Evolutionary conservation across 192 early-diverging fungal species (phyloP), one percentile per base, ranked within the genome.

Genomic region (Coemansia sp.): DNA sequence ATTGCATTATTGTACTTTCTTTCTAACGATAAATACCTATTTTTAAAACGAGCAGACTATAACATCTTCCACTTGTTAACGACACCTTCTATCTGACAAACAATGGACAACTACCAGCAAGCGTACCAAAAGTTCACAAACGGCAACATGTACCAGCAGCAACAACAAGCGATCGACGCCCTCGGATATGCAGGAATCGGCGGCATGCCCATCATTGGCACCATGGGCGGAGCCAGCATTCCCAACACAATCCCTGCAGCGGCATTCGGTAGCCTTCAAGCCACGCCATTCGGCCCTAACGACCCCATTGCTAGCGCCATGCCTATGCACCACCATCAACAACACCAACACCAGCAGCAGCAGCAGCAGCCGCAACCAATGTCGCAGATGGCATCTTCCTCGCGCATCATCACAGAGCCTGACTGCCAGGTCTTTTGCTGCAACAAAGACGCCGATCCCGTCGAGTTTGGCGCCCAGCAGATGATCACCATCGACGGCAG

Each of bases 401-500:
- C 76, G 9, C 61, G 72, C 22, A 43, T 79, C n/a, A 66, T 74
- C 20, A 52, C 64, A 5, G 76, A 79, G 55, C 62, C 76, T 17
- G 65, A 64, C 23, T 79, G 76, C 68, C 57, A 55, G 17, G 49
- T 79, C 34, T 67, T 69, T 45, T 58, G 59, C 35, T 63, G 65
- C 69, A 70, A 62, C 63, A 57, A 23, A 9, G 36, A 59, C 10
- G 72, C 50, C 13, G 63, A 67, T 17, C 59, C 72, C 7, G 20
- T 58, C 0, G 69, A 73, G 20, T 66, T 68, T 38, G 68, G 62
- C n/a, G 41, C 73, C 0, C 77, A 65, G 48, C 77, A 80, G 41
- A 59, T 80, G 9, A 63, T 79, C 7, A 45, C 65, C 6, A 61
- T 65, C 1, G 73, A 80, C 59, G 77, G 77, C 35, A 71, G 69